These are phyloP conservation scores for Prunus fruticosa DNA, from an alignment of 306 rosid genomes.

Conservation along the genomic window DNA sequence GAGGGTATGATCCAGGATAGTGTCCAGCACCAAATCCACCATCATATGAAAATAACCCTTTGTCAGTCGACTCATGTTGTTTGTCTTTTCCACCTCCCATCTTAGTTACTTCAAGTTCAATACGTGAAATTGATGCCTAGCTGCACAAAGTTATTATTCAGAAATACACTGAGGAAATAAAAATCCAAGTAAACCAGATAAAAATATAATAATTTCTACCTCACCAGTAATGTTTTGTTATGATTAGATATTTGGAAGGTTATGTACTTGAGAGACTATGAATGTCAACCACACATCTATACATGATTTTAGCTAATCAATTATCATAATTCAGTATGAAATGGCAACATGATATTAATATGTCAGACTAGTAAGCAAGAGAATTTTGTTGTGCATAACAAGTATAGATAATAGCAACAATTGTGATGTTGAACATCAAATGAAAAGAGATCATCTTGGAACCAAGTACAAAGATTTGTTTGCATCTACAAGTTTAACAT, in stretches of 20 bases:
- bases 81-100: slow-evolving; percentile 64
- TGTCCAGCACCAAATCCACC: slow-evolving; percentile 40
- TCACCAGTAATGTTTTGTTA: no score
- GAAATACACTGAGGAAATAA: not conserved
- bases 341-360: not conserved
- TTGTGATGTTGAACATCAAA: not conserved
- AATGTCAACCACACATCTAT: no score
- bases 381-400: not conserved
- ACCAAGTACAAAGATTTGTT: no score
- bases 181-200: not conserved
- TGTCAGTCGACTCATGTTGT: slow-evolving; percentile 40
- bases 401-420: not conserved
- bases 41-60: slow-evolving; percentile 51
- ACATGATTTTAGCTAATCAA: no score
- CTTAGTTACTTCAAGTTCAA: slow-evolving; percentile 8
- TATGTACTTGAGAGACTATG: no score
- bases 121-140: not conserved
- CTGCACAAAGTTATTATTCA: not conserved
- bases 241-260: no score
- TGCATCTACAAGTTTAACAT: no score
- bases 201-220: no score
- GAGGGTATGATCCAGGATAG: slow-evolving; percentile 39
- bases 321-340: no score
- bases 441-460: no score
- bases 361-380: not conserved